Conservation (phyloP, 2,329 filamentous ascomycete species). For the Colletotrichum nymphaeae region DNA sequence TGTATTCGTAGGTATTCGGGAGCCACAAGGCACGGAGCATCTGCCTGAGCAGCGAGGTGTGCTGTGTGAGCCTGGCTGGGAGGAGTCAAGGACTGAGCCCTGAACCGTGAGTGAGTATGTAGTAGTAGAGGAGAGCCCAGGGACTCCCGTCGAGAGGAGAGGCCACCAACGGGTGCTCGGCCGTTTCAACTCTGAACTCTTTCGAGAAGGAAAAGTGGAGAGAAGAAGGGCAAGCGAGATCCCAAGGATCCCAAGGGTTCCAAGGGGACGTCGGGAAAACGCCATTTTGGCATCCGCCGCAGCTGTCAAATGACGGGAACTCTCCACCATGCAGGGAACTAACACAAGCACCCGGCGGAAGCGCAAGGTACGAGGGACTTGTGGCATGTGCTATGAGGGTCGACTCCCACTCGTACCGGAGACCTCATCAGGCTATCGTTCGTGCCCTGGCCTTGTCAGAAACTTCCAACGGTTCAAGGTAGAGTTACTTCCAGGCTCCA, state of each 20-base stretch:
- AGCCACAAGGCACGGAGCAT: not conserved
- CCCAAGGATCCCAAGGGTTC: not conserved
- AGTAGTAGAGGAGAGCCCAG: not conserved
- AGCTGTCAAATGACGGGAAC: conserved; percentile 36
- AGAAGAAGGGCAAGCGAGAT: conserved; percentile 11
- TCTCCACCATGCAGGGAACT: conserved; percentile 26
- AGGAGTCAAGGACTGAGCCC: too few species aligned
- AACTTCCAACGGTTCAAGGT: not conserved
- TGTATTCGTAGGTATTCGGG: not conserved
- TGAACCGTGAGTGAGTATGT: not conserved
- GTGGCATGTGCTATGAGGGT: not conserved
- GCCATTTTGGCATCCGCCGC: conserved; percentile 30
- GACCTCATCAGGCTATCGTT: not conserved
- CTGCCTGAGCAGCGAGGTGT: not conserved
- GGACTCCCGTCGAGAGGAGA: not conserved
- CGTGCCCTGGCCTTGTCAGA: not conserved
- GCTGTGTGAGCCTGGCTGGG: too few species aligned
- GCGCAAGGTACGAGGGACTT: not conserved
- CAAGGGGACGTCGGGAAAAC: conserved; percentile 25
- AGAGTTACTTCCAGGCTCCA: not conserved
- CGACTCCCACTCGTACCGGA: not conserved
- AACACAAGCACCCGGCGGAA: not conserved
- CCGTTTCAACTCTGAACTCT: conserved; percentile 25
- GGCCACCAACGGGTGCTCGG: conserved; percentile 12
- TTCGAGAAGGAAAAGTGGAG: conserved; percentile 32